phyloP scores from a whole-genome alignment of 352 stramenopile genomes.

The Peronosclerospora sorghi region DNA sequence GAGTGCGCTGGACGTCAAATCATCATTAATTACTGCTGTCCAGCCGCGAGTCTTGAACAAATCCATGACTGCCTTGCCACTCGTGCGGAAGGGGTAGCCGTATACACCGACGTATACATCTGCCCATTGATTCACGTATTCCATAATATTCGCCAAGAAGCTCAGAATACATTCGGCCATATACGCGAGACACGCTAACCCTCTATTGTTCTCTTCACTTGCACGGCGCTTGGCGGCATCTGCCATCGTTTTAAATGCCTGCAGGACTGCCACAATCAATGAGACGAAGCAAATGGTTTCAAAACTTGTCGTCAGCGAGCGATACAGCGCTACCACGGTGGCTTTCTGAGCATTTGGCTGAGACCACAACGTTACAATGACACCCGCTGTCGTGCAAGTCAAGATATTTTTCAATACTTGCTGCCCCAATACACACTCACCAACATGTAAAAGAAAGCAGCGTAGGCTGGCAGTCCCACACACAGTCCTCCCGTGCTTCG shows the following conservation, averaged over 20 bases:
- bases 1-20: too few species aligned
- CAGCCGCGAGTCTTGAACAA: slow-evolving; percentile 77
- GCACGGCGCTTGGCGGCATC: too few species aligned
- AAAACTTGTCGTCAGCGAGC: slow-evolving; percentile 69
- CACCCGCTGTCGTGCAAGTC: too few species aligned
- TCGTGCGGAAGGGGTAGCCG: slow-evolving; percentile 76
- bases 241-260: slow-evolving; percentile 69
- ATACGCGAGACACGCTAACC: too few species aligned
- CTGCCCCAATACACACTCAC: slow-evolving; percentile 80
- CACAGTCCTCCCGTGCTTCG: slow-evolving; percentile 19
- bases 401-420: slow-evolving; percentile 79
- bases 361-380: slow-evolving; percentile 81
- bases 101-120: too few species aligned
- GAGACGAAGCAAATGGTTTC: slow-evolving; percentile 79
- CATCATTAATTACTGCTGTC: slow-evolving; percentile 85
- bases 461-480: too few species aligned
- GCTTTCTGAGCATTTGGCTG: slow-evolving; percentile 43
- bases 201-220: too few species aligned
- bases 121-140: too few species aligned
- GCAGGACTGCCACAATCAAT: slow-evolving; percentile 80
- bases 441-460: slow-evolving; percentile 77
- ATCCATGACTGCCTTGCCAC: too few species aligned
- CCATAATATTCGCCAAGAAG: too few species aligned
- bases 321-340: slow-evolving; percentile 59
- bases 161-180: too few species aligned